These are phyloP conservation scores for Daldinia childiae DNA, from an alignment of 495 filamentous ascomycete species.

Conservation along the genomic window DNA sequence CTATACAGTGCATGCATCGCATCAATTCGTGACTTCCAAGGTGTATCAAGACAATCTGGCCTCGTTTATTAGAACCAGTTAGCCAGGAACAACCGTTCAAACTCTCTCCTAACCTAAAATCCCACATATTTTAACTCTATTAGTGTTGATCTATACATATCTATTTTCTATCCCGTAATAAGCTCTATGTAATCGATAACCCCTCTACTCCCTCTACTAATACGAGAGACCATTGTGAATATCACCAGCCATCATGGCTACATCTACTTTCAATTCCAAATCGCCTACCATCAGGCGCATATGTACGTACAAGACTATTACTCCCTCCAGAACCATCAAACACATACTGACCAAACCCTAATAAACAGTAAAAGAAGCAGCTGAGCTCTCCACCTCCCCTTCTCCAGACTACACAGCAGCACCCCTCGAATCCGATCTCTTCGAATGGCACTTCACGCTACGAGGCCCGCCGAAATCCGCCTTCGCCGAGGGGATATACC, in stretches of 20 bases:
- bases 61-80: neutral
- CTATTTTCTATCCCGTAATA: slow-evolving; percentile 8
- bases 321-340: slow-evolving; percentile 18
- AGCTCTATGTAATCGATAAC: slow-evolving; percentile 27
- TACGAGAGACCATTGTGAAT: slow-evolving; percentile 14
- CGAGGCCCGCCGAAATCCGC: slow-evolving; percentile 83
- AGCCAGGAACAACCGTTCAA: neutral
- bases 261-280: slow-evolving; percentile 72
- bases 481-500: slow-evolving; percentile 86
- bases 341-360: slow-evolving; percentile 23
- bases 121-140: neutral
- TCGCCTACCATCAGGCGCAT: slow-evolving; percentile 84
- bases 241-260: slow-evolving; percentile 44
- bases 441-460: slow-evolving; percentile 99
- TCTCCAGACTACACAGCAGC: slow-evolving; percentile 83
- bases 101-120: neutral
- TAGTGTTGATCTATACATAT: neutral
- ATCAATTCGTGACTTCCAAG: neutral
- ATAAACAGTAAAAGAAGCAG: slow-evolving; percentile 78
- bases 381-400: slow-evolving; percentile 79
- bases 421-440: slow-evolving; percentile 87
- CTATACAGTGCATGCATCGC: neutral
- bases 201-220: slow-evolving; percentile 9
- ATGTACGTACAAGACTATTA: slow-evolving; percentile 55
- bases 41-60: neutral